A percentile compares a stretch with the other conserved stretches of the same genome.
Evolutionary conservation across 1,284 basidiomycete genomes (phyloP).

Genomic region (Hortiboletus rubellus): DNA sequence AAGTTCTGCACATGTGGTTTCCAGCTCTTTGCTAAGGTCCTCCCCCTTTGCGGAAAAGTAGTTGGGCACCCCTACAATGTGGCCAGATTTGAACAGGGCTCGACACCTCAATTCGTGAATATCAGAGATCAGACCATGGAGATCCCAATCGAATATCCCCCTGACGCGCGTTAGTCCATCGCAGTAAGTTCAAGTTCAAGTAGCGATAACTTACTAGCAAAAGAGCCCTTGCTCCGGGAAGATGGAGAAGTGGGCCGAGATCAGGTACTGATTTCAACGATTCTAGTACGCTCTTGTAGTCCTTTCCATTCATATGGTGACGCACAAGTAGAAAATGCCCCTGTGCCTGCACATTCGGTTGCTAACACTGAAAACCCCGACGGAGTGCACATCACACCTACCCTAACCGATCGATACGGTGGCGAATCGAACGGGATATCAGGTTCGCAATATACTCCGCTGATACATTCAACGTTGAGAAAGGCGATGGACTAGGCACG

Average conservation of each 20-base stretch:
- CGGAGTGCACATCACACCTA: background rate
- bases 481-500: no score
- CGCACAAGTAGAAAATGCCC: background rate
- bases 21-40: no score
- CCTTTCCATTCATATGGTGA: background rate
- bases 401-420: background rate
- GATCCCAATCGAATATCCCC: no score
- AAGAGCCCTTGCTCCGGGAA: background rate
- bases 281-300: background rate
- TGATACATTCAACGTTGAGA: background rate
- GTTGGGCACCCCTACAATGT: no score
- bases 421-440: background rate
- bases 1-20: no score
- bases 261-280: background rate
- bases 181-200: no score
- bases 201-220: background rate
- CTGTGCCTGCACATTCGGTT: background rate
- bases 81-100: no score
- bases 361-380: background rate
- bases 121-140: no score
- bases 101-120: no score
- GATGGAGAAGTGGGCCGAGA: slow-evolving; percentile 6
- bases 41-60: no score
- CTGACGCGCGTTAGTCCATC: no score
- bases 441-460: background rate